Percentiles rank a stretch among this genome's conserved stretches.
Evolutionary conservation across 2,329 filamentous ascomycete genomes (phyloP).

Genomic region (Botrytis fragariae): DNA sequence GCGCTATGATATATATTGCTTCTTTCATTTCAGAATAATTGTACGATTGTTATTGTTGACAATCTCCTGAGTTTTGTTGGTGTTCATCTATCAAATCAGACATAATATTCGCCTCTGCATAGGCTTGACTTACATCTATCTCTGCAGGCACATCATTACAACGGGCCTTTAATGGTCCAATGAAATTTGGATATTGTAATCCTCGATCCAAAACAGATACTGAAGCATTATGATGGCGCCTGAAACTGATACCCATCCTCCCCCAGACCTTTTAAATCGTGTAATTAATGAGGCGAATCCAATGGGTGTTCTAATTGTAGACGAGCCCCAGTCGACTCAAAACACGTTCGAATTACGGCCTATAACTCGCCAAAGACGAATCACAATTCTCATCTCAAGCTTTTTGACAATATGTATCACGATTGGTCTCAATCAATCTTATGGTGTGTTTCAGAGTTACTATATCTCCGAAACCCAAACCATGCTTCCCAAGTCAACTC

Average conservation of each 20-base stretch:
- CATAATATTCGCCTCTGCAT: not conserved
- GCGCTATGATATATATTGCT: not conserved
- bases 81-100: not conserved
- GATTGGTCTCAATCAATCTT: conserved; percentile 50
- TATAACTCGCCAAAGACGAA: conserved; percentile 41
- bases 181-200: not conserved
- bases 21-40: not conserved
- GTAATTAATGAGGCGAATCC: conserved; percentile 24
- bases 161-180: not conserved
- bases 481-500: conserved; percentile 40
- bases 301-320: not conserved
- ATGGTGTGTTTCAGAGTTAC: conserved; percentile 50
- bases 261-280: conserved; percentile 21
- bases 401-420: conserved; percentile 48
- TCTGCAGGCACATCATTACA: not conserved
- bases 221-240: not conserved
- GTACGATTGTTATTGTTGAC: not conserved
- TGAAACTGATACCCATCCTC: conserved; percentile 15
- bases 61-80: not conserved
- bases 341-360: conserved; percentile 42
- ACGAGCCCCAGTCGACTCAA: not conserved
- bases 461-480: conserved; percentile 45
- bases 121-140: not conserved
- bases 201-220: not conserved
- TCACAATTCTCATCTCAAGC: conserved; percentile 44